Base-by-base conservation (phyloP, 164 flowering plant species). In the Akebia trifoliata region DNA sequence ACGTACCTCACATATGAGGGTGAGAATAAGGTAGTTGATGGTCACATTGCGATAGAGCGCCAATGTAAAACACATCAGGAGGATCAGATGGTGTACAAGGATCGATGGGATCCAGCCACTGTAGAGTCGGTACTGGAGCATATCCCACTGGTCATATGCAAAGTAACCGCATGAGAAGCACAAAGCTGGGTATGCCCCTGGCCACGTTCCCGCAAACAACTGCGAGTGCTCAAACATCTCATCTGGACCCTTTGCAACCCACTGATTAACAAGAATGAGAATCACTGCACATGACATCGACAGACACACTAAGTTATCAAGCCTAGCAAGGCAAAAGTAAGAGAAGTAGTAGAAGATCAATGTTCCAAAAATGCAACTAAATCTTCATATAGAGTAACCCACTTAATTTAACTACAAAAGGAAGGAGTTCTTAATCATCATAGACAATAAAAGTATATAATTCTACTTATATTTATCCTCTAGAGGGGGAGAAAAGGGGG, bases 81-180 rank as follows among this genome's bases (percentile, higher is more conserved):
- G 90, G 22, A 93, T 46, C 46, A 93, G 70, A 74, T 93, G 96
- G 69, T 87, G 98, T 36, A 80, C 77, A 18, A 93, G 79, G 58
- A 93, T 87, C 35, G 90, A 71, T 39, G 97, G 98, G 64, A 89
- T 77, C 80, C 73, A 76, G 42, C 94, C 94, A 50, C 83, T 85
- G 70, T 87, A 90, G n/a, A 93, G 72, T 32, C 78, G 75, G 63
- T 82, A 76, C 0, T 54, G 80, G 43, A 93, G 75, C 97, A 90
- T 90, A 69, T 93, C 96, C 94, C 72, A 81, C 54, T 93, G 98
- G 69, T 90, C 97, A 72, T 93, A 90, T 14, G 97, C 98, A 64
- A 93, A 93, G 73, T 90, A 93, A 45, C 98, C 98, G 63, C 84
- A 84, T 25, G 97, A 93, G 72, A 93, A 84, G 69, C 94, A 85